Evolutionary conservation across 257 asterid species (phyloP).

Genomic region (Mentha longifolia): DNA sequence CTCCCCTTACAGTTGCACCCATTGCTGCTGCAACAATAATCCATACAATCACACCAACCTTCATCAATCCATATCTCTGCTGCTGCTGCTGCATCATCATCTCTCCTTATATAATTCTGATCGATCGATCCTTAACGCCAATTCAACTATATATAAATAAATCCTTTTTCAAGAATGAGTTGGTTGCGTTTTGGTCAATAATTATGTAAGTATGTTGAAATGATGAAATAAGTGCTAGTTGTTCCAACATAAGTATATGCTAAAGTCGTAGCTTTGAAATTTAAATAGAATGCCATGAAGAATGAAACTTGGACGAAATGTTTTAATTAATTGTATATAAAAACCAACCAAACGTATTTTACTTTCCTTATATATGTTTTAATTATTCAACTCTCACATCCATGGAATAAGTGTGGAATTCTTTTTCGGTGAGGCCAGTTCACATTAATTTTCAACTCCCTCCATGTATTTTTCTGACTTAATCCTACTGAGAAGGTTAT

Average conservation of each 20-base stretch:
- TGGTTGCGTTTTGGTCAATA: background rate
- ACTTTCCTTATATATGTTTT: background rate
- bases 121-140: too few relatives aligned
- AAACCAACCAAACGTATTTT: constrained; percentile 16
- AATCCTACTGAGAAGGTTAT: too few relatives aligned
- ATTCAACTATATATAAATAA: too few relatives aligned
- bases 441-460: background rate
- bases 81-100: too few relatives aligned
- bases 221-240: constrained; percentile 11
- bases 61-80: background rate
- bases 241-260: background rate
- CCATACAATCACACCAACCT: constrained; percentile 35
- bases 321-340: constrained; percentile 4
- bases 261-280: constrained; percentile 34
- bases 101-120: too few relatives aligned
- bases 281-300: constrained; percentile 23
- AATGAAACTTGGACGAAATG: constrained; percentile 34
- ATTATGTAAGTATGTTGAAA: constrained; percentile 16
- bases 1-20: constrained; percentile 33
- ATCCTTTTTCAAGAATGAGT: too few relatives aligned
- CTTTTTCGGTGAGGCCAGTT: too few relatives aligned
- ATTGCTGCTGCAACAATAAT: constrained; percentile 21
- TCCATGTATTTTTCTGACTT: too few relatives aligned
- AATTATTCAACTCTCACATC: constrained; percentile 18
- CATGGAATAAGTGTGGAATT: constrained; percentile 13